phyloP scores from a whole-genome alignment of 495 filamentous ascomycete species.

The Xylaria intraflava region DNA sequence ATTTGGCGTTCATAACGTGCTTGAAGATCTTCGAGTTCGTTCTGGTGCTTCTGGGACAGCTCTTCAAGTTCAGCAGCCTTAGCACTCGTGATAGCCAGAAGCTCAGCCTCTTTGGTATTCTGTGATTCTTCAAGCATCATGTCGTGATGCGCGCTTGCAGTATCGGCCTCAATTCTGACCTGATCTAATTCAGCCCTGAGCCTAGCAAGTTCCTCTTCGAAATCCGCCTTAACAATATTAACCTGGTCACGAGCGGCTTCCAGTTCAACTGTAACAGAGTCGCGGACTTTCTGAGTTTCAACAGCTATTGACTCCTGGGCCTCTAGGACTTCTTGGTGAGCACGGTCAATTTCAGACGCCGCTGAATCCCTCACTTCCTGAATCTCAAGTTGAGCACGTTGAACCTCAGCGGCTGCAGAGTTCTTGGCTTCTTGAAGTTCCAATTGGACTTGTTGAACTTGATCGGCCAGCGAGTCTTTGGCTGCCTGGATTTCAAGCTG shows the following conservation, averaged over 20 bases:
- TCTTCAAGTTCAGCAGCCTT: conserved; percentile 56
- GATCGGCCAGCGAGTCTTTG: conserved; percentile 68
- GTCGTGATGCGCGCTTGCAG: conserved; percentile 63
- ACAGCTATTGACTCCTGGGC: conserved; percentile 66
- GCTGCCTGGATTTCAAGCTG: conserved; percentile 79
- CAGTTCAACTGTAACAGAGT: conserved; percentile 71
- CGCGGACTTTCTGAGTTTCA: conserved; percentile 72
- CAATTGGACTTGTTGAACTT: conserved; percentile 70
- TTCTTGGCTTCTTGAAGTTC: conserved; percentile 79
- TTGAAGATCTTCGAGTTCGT: conserved; percentile 56
- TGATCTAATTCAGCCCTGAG: conserved; percentile 65
- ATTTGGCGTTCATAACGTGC: conserved; percentile 69
- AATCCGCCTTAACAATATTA: conserved; percentile 67
- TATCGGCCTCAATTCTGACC: conserved; percentile 65
- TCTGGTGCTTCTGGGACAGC: conserved; percentile 62
- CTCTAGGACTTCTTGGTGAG: conserved; percentile 75
- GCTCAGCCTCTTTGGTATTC: conserved; percentile 52
- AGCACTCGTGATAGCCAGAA: conserved; percentile 57
- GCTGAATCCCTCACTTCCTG: conserved; percentile 8
- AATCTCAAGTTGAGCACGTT: conserved; percentile 49
- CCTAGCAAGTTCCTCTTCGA: conserved; percentile 64
- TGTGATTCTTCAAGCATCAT: conserved; percentile 71
- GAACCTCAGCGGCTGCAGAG: conserved; percentile 69
- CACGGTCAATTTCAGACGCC: conserved; percentile 30
- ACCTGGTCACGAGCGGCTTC: conserved; percentile 76